Evolutionary conservation across 2,329 filamentous ascomycete species (phyloP), one percentile per base, ranked within the genome.

Genomic region (Epichloe typhina): DNA sequence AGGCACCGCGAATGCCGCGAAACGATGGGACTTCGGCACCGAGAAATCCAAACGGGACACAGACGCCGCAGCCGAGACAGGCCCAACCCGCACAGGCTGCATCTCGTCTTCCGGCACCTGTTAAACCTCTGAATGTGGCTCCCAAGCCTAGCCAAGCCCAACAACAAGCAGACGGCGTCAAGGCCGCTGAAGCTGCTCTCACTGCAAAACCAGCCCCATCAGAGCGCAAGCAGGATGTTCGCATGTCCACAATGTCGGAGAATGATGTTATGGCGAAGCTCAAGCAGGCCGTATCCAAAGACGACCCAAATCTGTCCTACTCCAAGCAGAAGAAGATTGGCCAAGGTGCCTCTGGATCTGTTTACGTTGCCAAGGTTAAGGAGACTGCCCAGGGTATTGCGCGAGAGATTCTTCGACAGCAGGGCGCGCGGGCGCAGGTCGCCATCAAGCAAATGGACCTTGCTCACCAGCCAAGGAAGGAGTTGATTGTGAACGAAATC

Each of bases 391-490:
- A 82, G n/a, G 94, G 89, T n/a, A 80, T 87, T 57, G 91, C 91
- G 21, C 80, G 83, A 54, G 82, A 88, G 48, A 72, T 96, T 37
- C 77, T 95, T 54, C 82, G 86, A 41, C 81, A 83, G 57, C 85
- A 94, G 62, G 90, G 89, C 12, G 75, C 80, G 47, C 82, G 87
- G 56, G 88, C 88, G 47, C 88, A 96, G 65, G 93, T 98, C 55
- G 93, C 93, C 41, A 98, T 98, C 66, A 98, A 98, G 73, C 93
- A 98, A 72, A 98, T 98, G 93, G 93, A 98, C 71, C 79, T 98
- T 51, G 88, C 91, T 47, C 93, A 95, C 64, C 93, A 98, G 68
- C 93, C 93, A 46, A 80, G 93, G 53, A 98, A 98, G 75, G 93
- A 98, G 69, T 73, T 98, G 62, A 98, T 98, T 63, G 93, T 98